These are phyloP conservation scores for Pleurotus pulmonarius DNA, from an alignment of 768 basidiomycete genomes.

Conservation along the genomic window DNA sequence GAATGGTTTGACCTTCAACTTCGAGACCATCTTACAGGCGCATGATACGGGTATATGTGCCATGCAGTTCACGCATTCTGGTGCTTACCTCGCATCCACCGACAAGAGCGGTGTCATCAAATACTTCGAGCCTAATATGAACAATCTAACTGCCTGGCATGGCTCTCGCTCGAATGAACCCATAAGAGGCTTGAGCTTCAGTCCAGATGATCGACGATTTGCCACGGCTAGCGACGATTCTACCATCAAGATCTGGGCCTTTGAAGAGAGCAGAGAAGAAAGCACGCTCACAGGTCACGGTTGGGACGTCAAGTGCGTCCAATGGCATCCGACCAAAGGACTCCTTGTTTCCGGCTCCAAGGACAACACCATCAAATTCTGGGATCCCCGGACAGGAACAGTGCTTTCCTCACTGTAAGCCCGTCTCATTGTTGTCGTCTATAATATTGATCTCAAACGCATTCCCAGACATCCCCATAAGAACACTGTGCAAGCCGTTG, in stretches of 20 bases:
- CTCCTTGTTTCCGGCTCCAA: conserved; percentile 93
- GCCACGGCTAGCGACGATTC: conserved; percentile 96
- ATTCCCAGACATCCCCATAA: conserved; percentile 87
- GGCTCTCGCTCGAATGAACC: conserved; percentile 88
- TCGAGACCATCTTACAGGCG: conserved; percentile 98
- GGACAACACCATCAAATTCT: conserved; percentile 98
- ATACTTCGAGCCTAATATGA: conserved; percentile 99
- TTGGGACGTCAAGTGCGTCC: conserved; percentile 97
- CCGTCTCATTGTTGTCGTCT: background rate
- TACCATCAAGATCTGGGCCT: conserved; percentile 92
- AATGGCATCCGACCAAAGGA: conserved; percentile 98
- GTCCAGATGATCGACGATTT: conserved; percentile 88
- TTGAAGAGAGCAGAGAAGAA: conserved; percentile 88
- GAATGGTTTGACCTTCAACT: conserved; percentile 99
- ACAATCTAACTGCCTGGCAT: conserved; percentile 92
- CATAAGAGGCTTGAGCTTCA: conserved; percentile 87
- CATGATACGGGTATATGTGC: conserved; percentile 94
- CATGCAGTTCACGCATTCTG: conserved; percentile 87
- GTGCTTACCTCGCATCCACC: conserved; percentile 88
- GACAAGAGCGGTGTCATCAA: conserved; percentile 96
- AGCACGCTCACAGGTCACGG: conserved; percentile 91
- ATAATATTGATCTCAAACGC: background rate
- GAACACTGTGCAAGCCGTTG: conserved; percentile 89
- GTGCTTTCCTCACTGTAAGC: conserved; percentile 86
- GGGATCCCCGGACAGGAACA: conserved; percentile 95